Evolutionary conservation across 352 stramenopile species (phyloP), one percentile per base, ranked within the genome.

Genomic region (Pythium volutum): DNA sequence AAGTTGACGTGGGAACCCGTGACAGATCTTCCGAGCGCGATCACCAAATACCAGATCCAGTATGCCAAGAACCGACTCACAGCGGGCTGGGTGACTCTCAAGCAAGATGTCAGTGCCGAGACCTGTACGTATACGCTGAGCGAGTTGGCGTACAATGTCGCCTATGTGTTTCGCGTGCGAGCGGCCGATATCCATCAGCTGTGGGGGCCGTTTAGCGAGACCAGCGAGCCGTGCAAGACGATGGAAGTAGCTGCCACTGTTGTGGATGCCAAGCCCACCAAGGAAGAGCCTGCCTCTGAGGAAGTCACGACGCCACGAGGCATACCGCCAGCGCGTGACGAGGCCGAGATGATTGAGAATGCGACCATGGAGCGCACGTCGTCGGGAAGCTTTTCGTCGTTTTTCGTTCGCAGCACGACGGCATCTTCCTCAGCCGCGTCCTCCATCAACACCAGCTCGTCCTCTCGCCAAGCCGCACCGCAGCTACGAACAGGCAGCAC

Each of bases 41-140:
- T 92, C 27, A 72, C 64, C 1, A 89, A 82, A 59, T 93, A 93
- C 64, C 81, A 92, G 34, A 75, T 96, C 41, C 87, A 96, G 62
- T 94, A 88, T 47, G 71, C 74, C 0, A 93, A 91, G 64, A 91
- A 94, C 49, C 75, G 81, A 4, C 62, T 94, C 23, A 75, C 84
- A 7, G 79, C 83, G 8, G 87, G 92, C 67, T 94, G 87, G 87
- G 85, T 77, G 76, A 92, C 71, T 25, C 68, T 84, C 1, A 91
- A 88, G 48, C 69, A 87, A 16, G 84, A 93, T 22, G 75, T 96
- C 38, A 54, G 50, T 3, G 65, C 61, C 1, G 71, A 89, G 22
- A 90, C 71, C 23, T 69, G 83, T 3, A 81, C 80, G 48, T 82
- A 74, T 33, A 77, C 71, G 2, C 61, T 96, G 14, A 65, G 65